Evolutionary conservation across 2,329 filamentous ascomycete species (phyloP), one percentile per base, ranked within the genome.

Genomic region (Colletotrichum melonis): DNA sequence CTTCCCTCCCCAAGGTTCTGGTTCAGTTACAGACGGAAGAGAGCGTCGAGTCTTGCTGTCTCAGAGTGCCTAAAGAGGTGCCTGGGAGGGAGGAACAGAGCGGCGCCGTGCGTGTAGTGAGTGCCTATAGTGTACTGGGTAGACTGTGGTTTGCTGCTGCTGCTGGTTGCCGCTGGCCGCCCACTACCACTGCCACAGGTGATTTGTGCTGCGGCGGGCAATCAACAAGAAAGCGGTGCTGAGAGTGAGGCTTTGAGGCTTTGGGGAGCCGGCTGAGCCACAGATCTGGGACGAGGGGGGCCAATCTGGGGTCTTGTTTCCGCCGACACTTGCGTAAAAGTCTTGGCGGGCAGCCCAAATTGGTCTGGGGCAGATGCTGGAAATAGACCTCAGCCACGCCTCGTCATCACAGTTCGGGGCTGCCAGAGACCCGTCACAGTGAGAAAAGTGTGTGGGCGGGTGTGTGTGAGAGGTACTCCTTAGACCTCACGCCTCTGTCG

Each of bases 341-440:
- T 19, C 32, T 55, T 56, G 66, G 59, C 24, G 8, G 5, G 30
- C 12, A 30, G 28, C 22, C 64, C 26, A 54, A n/a, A 30, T 54
- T 28, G 63, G 66, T 59, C 69, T 52, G 64, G 30, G 49, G 67
- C 57, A 42, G 22, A 46, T 62, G 57, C 66, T 64, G 65, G 54
- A 64, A 69, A 70, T 65, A 60, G 46, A 46, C 70, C 59, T 73
- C 66, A 67, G 76, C 67, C 74, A 79, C 82, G 82, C 82, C 82
- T 84, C 82, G 82, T 84, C 82, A 84, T 84, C 82, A 78, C 78
- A 77, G 74, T 76, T 73, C 42, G 65, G 69, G 54, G 69, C 54
- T 54, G 64, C 69, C 46, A 72, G 63, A 32, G 42, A 24, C 28
- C 12, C 52, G 60, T 63, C 46, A 62, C 16, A 35, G 35, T 54